phyloP scores from a whole-genome alignment of 163 green algal genomes.

The Coccomyxa subellipsoidea region DNA sequence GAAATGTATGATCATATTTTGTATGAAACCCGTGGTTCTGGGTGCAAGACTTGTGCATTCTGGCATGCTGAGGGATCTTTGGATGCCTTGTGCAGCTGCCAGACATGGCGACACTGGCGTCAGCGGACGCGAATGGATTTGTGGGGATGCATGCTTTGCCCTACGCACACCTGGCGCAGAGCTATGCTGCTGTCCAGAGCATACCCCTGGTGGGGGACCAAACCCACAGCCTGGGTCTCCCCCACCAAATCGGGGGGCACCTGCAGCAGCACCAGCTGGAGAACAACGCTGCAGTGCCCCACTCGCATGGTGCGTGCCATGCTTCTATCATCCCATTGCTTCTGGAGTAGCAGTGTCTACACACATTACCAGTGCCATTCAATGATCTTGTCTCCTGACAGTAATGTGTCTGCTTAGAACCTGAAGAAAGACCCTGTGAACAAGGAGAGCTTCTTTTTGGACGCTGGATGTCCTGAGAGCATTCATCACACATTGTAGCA shows the following conservation, averaged over 20 bases:
- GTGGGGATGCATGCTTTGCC: not conserved
- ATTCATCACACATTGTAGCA: too few relatives aligned
- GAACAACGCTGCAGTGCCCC: not conserved
- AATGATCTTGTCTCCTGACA: too few relatives aligned
- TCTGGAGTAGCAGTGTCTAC: too few relatives aligned
- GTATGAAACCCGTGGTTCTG: not conserved
- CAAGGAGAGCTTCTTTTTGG: too few relatives aligned
- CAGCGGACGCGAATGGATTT: not conserved
- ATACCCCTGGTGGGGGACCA: not conserved
- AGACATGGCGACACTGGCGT: not conserved
- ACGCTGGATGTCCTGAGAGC: too few relatives aligned
- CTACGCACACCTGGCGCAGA: not conserved
- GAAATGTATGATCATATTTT: not conserved
- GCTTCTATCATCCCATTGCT: too few relatives aligned
- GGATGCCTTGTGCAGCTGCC: too few relatives aligned
- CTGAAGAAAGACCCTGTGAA: too few relatives aligned
- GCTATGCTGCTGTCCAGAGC: not conserved
- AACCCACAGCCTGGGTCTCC: not conserved
- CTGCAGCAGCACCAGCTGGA: not conserved
- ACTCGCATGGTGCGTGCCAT: not conserved
- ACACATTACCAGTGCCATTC: too few relatives aligned
- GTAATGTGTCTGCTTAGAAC: too few relatives aligned
- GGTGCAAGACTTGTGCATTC: too few relatives aligned
- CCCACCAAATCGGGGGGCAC: not conserved
- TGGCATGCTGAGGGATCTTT: too few relatives aligned